A percentile compares a stretch with the other conserved stretches of the same genome.
Evolutionary conservation across 306 rosid genomes (phyloP).

Genomic region (Hippophae tibetana): DNA sequence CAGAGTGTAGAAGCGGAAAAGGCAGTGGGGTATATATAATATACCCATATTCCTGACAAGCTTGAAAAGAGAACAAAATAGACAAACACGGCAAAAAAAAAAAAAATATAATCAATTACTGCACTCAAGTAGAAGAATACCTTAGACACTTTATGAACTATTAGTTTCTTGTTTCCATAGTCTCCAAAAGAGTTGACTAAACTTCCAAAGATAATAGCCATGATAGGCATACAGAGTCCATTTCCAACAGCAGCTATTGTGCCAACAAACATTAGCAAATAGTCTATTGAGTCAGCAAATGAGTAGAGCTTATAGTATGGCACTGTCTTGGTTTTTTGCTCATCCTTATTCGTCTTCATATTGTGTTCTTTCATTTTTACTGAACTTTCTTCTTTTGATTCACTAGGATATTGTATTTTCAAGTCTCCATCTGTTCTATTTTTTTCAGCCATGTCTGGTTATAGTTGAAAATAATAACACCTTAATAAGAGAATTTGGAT

Average conservation of each 20-base stretch:
- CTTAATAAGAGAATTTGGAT: too few species aligned
- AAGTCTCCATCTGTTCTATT: constrained; percentile 13
- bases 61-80: too few species aligned
- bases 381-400: constrained; percentile 20
- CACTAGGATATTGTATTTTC: constrained; percentile 17
- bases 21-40: too few species aligned
- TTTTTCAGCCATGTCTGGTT: too few species aligned
- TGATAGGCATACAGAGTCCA: constrained; percentile 51
- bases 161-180: constrained; percentile 12
- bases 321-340: constrained; percentile 30
- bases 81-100: too few species aligned
- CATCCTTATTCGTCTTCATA: constrained; percentile 22
- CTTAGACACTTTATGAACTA: constrained; percentile 56
- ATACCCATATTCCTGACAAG: too few species aligned
- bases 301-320: constrained; percentile 74
- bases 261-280: constrained; percentile 53
- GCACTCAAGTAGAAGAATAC: too few species aligned
- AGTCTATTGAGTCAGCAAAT: constrained; percentile 62
- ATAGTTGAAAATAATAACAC: too few species aligned
- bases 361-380: constrained; percentile 21
- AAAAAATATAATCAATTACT: too few species aligned
- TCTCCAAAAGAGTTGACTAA: constrained; percentile 63
- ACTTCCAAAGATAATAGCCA: constrained; percentile 54
- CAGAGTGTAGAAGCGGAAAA: too few species aligned
- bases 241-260: constrained; percentile 48